Evolutionary conservation across 2,329 filamentous ascomycete species (phyloP), one percentile per base, ranked within the genome.

Genomic region (Colletotrichum caudatum): DNA sequence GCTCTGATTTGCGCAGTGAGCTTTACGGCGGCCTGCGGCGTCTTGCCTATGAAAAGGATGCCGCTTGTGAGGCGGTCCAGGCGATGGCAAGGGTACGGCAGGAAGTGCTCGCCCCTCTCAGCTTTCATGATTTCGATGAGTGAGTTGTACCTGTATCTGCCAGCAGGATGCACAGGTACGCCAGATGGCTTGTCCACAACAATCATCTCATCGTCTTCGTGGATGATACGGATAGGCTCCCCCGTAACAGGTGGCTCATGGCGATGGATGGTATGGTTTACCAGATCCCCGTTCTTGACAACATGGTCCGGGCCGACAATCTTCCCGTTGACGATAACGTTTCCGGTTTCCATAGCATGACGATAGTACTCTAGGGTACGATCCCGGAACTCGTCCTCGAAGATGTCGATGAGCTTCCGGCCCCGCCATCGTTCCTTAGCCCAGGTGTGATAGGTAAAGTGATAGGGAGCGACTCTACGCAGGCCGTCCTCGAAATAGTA

Each of bases 161-260:
- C 96, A 0, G 96, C 95, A 7, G 96, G 94, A 80, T 99, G 96
- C 0, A 99, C 96, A 0, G 96, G 96, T 51, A 99, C 91, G 8
- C 96, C 96, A 0, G 95, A 92, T 0, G 96, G 96, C 81, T 99
- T 99, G 84, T 98, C 94, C 80, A 99, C 97, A 73, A 98, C 95
- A 71, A 99, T 92, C 85, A 99, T 92, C 75, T 95, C 92, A 57
- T 97, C 90, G 76, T 97, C 94, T 81, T 99, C 96, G 81, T 97
- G 93, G 50, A 99, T 90, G 57, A 98, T 88, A 20, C 89, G 89
- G 61, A 99, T 92, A 0, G 93, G 89, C 53, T 93, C 89, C 20
- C 90, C 91, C 2, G 94, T 95, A 41, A 98, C 94, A 0, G 96
- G 96, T 2, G 96, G 96, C 81, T 99, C 96, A 80, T 99, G 96